Evolutionary conservation across 371 early-diverging fungal species (phyloP).

Genomic region (Capniomyces stellatus): DNA sequence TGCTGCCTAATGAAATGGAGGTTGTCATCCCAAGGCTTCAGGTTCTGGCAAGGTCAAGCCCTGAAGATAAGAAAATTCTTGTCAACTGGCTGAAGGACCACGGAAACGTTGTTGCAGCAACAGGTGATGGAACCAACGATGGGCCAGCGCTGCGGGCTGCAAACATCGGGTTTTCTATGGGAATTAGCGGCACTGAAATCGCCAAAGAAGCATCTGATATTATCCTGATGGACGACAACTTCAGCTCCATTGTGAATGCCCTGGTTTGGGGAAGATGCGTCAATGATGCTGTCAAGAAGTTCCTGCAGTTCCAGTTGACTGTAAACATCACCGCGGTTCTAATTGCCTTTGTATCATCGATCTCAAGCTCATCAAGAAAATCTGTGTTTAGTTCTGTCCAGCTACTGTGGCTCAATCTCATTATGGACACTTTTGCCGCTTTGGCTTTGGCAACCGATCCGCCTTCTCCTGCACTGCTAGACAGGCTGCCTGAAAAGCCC

Average conservation of each 20-base stretch:
- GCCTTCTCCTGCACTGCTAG: constrained; percentile 49
- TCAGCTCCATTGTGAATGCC: constrained; percentile 77
- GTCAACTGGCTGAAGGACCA: constrained; percentile 66
- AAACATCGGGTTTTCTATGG: constrained; percentile 96
- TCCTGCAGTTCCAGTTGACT: constrained; percentile 91
- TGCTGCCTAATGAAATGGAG: constrained; percentile 61
- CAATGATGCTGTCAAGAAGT: constrained; percentile 85
- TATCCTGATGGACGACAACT: constrained; percentile 90
- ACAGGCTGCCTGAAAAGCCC: constrained; percentile 59
- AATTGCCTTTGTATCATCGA: constrained; percentile 43
- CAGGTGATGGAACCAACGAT: constrained; percentile 97
- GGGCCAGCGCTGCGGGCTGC: constrained; percentile 90
- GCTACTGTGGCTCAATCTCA: constrained; percentile 79
- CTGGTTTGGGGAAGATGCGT: constrained; percentile 92
- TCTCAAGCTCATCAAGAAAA: constrained; percentile 31
- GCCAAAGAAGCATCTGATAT: constrained; percentile 95
- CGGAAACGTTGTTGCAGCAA: constrained; percentile 94
- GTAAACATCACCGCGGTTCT: constrained; percentile 85
- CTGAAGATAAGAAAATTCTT: constrained; percentile 84
- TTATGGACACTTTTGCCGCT: constrained; percentile 80
- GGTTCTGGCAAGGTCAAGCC: constrained; percentile 84
- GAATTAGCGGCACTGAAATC: constrained; percentile 94
- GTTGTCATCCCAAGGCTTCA: constrained; percentile 68
- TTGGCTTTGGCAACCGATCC: constrained; percentile 77
- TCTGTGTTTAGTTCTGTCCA: constrained; percentile 71